These are phyloP conservation scores for Crucihimalaya himalaica DNA, from an alignment of 345 rosid species.

Conservation along the genomic window DNA sequence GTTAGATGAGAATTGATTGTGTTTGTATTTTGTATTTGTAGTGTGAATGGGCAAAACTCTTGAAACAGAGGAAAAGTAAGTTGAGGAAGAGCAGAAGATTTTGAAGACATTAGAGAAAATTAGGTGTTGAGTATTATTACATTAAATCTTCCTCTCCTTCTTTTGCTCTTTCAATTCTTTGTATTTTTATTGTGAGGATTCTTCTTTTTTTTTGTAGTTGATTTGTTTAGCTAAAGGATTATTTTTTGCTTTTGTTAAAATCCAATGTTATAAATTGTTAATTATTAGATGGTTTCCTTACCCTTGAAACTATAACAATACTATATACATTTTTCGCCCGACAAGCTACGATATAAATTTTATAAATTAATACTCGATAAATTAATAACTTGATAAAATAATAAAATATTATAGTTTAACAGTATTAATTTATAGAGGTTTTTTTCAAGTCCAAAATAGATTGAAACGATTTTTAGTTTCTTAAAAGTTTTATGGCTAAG, in stretches of 20 bases:
- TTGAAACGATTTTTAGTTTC: not conserved
- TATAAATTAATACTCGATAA: too few relatives aligned
- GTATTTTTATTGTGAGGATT: slow-evolving; percentile 39
- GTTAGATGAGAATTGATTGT: slow-evolving; percentile 38
- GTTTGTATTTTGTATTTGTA: slow-evolving; percentile 39
- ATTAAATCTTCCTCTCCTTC: slow-evolving; percentile 35
- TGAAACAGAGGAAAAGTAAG: slow-evolving; percentile 29
- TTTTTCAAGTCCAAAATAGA: not conserved
- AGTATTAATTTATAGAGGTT: too few relatives aligned
- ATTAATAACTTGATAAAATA: too few relatives aligned
- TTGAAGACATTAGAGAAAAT: slow-evolving; percentile 36
- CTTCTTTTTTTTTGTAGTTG: slow-evolving; percentile 21
- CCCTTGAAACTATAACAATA: not conserved
- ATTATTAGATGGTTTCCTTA: slow-evolving; percentile 11
- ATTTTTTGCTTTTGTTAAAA: slow-evolving; percentile 19
- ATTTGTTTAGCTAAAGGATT: slow-evolving; percentile 36
- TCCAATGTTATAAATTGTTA: slow-evolving; percentile 34
- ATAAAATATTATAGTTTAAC: too few relatives aligned
- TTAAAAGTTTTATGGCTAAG: slow-evolving; percentile 7
- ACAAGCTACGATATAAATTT: too few relatives aligned
- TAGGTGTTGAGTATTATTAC: slow-evolving; percentile 37
- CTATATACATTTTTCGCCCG: too few relatives aligned
- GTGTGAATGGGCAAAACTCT: slow-evolving; percentile 39
- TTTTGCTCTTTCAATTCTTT: slow-evolving; percentile 40
- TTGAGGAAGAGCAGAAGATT: slow-evolving; percentile 38